These are phyloP conservation scores for Serendipita vermifera DNA, from an alignment of 768 basidiomycete species.

Conservation along the genomic window DNA sequence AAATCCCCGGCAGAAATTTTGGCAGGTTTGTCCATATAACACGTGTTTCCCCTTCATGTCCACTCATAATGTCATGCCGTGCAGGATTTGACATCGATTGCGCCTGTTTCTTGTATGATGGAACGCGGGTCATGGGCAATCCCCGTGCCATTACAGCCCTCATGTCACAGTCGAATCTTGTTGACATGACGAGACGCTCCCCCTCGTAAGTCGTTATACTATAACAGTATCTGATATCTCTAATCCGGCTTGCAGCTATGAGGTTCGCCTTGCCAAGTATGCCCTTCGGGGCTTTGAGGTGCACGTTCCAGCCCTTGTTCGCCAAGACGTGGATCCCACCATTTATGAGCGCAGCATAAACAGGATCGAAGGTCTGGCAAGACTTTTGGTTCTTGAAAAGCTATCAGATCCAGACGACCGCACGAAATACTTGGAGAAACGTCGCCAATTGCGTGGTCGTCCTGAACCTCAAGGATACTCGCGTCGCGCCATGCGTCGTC, in stretches of 20 bases:
- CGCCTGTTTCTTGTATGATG: slow-evolving; percentile 45
- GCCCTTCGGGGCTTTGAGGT: slow-evolving; percentile 42
- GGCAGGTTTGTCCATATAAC: too few relatives aligned
- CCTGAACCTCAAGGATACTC: slow-evolving; percentile 23
- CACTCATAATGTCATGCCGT: too few relatives aligned
- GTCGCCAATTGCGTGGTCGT: slow-evolving; percentile 39
- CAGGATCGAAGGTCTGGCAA: slow-evolving; percentile 45
- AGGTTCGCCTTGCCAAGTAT: slow-evolving; percentile 50
- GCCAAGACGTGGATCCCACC: slow-evolving; percentile 45
- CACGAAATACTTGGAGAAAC: slow-evolving; percentile 33
- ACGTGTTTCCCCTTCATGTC: too few relatives aligned
- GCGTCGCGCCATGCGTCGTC: slow-evolving; percentile 22
- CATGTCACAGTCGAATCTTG: slow-evolving; percentile 55
- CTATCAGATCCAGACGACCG: slow-evolving; percentile 35
- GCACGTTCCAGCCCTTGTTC: slow-evolving; percentile 38
- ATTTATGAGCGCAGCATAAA: slow-evolving; percentile 48
- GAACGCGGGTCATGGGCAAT: slow-evolving; percentile 43
- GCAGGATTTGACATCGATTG: slow-evolving; percentile 53
- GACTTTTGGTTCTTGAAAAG: slow-evolving; percentile 49
- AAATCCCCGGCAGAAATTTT: slow-evolving; percentile 50
- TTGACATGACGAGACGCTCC: slow-evolving; percentile 49
- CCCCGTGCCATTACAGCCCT: slow-evolving; percentile 46
- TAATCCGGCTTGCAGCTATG: slow-evolving; percentile 30
- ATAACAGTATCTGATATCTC: too few relatives aligned
- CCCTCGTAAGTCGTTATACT: slow-evolving; percentile 30